A percentile compares a stretch with the other conserved stretches of the same genome.
Evolutionary conservation across 2,329 filamentous ascomycete genomes (phyloP).

Genomic region (Emmonsia crescens): DNA sequence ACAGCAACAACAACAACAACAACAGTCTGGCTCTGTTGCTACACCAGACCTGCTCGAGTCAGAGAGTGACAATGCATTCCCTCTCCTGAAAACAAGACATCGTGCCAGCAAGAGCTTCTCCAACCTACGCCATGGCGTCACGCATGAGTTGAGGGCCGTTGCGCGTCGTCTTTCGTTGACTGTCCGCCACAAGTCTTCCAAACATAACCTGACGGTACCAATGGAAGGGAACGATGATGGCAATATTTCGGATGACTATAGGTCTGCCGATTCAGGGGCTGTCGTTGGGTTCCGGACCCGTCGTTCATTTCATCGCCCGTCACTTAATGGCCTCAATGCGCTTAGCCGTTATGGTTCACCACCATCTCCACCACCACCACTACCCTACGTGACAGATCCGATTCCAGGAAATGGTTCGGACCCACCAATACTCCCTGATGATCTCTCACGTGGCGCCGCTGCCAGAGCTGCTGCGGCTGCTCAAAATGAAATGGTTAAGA

Average conservation of each 20-base stretch:
- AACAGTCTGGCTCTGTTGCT: background rate
- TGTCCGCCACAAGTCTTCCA: constrained; percentile 24
- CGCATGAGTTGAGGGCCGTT: constrained; percentile 29
- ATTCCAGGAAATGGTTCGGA: constrained; percentile 29
- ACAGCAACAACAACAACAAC: background rate
- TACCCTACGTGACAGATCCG: constrained; percentile 16
- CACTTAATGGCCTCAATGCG: constrained; percentile 26
- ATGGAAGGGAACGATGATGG: constrained; percentile 1
- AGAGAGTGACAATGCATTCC: background rate
- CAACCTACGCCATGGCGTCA: constrained; percentile 30
- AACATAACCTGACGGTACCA: constrained; percentile 3
- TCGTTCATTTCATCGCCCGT: constrained; percentile 26
- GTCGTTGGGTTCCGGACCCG: constrained; percentile 20
- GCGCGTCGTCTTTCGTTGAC: constrained; percentile 32
- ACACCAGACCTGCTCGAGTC: background rate
- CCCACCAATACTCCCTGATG: constrained; percentile 30
- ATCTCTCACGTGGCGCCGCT: constrained; percentile 33
- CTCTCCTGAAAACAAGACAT: constrained; percentile 3
- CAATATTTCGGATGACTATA: constrained; percentile 8
- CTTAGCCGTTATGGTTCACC: constrained; percentile 23
- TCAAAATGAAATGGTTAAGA: constrained; percentile 35
- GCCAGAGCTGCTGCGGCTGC: constrained; percentile 40
- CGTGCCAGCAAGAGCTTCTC: constrained; percentile 32
- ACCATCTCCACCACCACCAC: constrained; percentile 1
- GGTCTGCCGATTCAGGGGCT: constrained; percentile 15